Percentiles rank a stretch among this genome's conserved stretches.
Evolutionary conservation across 192 early-diverging fungal genomes (phyloP).

Genomic region (Backusella sp.): DNA sequence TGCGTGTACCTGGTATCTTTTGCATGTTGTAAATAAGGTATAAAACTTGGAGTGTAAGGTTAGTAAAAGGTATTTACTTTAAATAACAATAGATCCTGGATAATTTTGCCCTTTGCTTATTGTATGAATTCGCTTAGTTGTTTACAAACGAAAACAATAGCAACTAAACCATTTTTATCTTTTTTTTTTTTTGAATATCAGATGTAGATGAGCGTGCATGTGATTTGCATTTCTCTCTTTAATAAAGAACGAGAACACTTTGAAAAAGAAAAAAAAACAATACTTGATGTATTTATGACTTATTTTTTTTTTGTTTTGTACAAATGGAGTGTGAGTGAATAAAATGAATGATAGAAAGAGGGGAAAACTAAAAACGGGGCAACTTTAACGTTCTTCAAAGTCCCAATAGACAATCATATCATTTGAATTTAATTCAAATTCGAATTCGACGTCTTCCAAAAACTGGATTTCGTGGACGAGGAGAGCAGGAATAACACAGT

Average conservation of each 20-base stretch:
- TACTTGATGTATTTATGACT: neutral
- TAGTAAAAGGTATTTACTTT: neutral
- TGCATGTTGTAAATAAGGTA: neutral
- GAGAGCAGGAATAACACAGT: slow-evolving; percentile 22
- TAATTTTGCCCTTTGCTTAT: neutral
- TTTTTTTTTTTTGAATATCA: neutral
- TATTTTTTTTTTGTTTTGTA: neutral
- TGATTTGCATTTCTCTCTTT: neutral
- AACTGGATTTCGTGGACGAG: slow-evolving; percentile 26
- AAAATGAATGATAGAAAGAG: neutral
- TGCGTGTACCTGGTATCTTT: neutral
- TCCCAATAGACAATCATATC: slow-evolving; percentile 32
- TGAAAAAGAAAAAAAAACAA: neutral
- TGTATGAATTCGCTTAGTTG: neutral
- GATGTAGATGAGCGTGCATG: neutral
- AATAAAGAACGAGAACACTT: neutral
- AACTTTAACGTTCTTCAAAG: slow-evolving; percentile 30
- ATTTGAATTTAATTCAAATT: slow-evolving; percentile 19
- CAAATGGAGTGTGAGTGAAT: neutral
- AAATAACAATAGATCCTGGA: neutral
- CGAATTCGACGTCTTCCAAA: slow-evolving; percentile 23
- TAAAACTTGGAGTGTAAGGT: neutral
- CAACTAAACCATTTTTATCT: neutral
- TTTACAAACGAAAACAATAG: neutral
- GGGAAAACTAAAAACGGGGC: neutral